Conservation (phyloP, 2,329 filamentous ascomycete genomes). For the Pseudogymnoascus sp. region DNA sequence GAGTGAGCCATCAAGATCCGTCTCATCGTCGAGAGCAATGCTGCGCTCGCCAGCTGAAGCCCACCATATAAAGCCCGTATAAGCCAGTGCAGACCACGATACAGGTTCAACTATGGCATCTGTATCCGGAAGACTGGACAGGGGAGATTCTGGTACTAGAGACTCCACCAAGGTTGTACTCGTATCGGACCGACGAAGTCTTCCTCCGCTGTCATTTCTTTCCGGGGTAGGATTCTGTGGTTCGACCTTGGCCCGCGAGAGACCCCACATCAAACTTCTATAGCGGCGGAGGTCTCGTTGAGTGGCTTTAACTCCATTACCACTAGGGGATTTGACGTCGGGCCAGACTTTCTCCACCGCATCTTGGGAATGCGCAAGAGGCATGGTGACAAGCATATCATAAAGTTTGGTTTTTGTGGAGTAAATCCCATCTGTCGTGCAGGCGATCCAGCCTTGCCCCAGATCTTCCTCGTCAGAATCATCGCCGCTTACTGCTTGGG, state of each 20-base stretch:
- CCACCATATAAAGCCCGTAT: constrained; percentile 85
- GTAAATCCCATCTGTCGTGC: constrained; percentile 90
- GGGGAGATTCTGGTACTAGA: constrained; percentile 15
- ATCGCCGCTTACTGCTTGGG: constrained; percentile 16
- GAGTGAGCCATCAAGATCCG: constrained; percentile 47
- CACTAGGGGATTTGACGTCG: constrained; percentile 58
- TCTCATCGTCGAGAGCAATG: constrained; percentile 52
- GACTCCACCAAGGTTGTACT: not conserved
- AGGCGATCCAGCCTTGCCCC: constrained; percentile 76
- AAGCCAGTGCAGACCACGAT: constrained; percentile 67
- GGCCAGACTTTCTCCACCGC: constrained; percentile 64
- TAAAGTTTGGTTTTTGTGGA: constrained; percentile 79
- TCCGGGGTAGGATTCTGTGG: not conserved
- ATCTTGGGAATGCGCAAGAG: constrained; percentile 50
- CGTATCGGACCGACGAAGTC: not conserved
- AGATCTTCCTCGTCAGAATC: constrained; percentile 36
- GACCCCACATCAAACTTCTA: constrained; percentile 55
- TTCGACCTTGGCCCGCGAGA: constrained; percentile 36
- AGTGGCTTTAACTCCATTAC: constrained; percentile 67
- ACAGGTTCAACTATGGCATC: constrained; percentile 53
- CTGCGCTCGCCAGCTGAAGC: constrained; percentile 70
- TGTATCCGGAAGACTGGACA: constrained; percentile 38
- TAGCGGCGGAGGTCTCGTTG: constrained; percentile 84
- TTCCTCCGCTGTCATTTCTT: not conserved
- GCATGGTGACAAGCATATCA: constrained; percentile 81